A percentile compares a stretch with the other conserved stretches of the same genome.
Evolutionary conservation across 495 filamentous ascomycete genomes (phyloP).

Genomic region (Neurospora pannonica): DNA sequence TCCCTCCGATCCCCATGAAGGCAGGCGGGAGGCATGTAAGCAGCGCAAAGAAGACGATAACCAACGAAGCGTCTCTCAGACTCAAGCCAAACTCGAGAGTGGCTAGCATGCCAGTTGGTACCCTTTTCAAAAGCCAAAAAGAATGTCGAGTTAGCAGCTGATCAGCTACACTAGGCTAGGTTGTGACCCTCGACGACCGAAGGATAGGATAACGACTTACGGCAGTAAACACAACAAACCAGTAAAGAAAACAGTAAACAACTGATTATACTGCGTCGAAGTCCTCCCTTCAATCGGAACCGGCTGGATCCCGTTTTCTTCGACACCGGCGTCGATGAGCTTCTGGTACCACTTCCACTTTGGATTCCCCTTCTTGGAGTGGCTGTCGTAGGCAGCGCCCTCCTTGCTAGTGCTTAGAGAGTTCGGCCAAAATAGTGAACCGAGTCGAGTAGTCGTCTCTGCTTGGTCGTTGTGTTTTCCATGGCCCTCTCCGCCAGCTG

Average conservation of each 20-base stretch:
- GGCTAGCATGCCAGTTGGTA: constrained; percentile 45
- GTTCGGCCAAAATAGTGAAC: not conserved
- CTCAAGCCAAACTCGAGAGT: constrained; percentile 41
- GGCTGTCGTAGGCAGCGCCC: constrained; percentile 23
- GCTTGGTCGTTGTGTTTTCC: not conserved
- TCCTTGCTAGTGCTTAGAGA: constrained; percentile 6
- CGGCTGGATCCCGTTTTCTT: constrained; percentile 44
- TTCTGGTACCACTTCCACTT: constrained; percentile 30
- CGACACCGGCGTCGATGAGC: constrained; percentile 38
- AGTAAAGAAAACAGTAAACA: constrained; percentile 40
- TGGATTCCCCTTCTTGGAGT: constrained; percentile 18
- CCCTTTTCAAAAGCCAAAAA: constrained; percentile 14
- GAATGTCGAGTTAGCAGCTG: not conserved
- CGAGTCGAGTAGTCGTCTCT: not conserved
- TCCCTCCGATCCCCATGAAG: constrained; percentile 44
- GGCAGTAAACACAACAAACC: constrained; percentile 33
- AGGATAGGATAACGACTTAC: constrained; percentile 18
- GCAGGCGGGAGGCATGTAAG: constrained; percentile 41
- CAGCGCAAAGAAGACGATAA: constrained; percentile 48
- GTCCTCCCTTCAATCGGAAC: constrained; percentile 45
- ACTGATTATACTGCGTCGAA: constrained; percentile 39
- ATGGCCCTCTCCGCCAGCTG: not conserved
- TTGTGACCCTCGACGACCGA: not conserved
- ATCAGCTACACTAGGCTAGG: not conserved
- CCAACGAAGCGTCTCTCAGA: constrained; percentile 43